Conservation (phyloP, 1,139 yeast species). For the Taphrina sp. region DNA sequence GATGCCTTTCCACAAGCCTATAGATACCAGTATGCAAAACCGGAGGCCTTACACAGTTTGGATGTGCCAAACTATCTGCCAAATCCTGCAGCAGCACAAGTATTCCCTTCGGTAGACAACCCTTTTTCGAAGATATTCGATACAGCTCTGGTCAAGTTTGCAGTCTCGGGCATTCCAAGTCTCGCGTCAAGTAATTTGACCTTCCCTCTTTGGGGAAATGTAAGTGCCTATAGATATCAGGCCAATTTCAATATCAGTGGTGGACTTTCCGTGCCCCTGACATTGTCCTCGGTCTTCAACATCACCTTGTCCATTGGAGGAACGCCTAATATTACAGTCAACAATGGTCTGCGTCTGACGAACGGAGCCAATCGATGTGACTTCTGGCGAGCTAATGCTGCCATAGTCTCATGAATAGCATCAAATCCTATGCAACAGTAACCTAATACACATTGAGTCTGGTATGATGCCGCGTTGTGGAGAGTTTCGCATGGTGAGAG, state of each 20-base stretch:
- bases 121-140: neutral
- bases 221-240: neutral
- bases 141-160: neutral
- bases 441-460: too few species aligned
- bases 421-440: too few species aligned
- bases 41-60: neutral
- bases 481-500: too few species aligned
- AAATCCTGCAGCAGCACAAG: neutral
- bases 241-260: neutral
- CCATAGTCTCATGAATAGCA: too few species aligned
- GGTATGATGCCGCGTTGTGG: too few species aligned
- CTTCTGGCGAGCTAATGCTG: neutral
- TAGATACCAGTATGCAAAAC: slow-evolving; percentile 1
- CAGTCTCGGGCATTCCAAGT: neutral
- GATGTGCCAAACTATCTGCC: slow-evolving; percentile 3
- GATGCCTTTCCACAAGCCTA: neutral
- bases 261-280: neutral
- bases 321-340: neutral
- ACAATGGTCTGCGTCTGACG: neutral
- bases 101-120: neutral
- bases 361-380: neutral
- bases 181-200: neutral
- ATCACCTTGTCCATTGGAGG: neutral
- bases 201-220: neutral
- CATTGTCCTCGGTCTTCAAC: neutral